Evolutionary conservation across 176 grass and related monocot species (phyloP).

Genomic region (Pontederia crassipes): DNA sequence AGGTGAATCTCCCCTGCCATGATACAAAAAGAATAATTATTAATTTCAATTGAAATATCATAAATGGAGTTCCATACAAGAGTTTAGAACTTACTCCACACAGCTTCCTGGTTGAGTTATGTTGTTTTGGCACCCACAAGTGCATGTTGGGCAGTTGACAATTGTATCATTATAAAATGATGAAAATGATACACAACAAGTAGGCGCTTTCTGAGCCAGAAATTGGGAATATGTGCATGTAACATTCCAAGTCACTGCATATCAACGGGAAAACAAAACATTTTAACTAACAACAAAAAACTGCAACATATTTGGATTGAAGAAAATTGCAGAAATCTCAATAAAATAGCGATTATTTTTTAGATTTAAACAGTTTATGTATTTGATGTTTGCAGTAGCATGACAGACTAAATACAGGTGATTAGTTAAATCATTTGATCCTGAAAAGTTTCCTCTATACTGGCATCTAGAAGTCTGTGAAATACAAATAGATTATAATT

Average conservation of each 20-base stretch:
- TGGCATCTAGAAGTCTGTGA: too few species aligned
- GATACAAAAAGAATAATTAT: neutral
- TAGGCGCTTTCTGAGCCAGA: conserved; percentile 15
- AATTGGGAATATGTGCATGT: conserved; percentile 20
- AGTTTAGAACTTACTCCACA: conserved; percentile 6
- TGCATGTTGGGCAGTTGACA: conserved; percentile 15
- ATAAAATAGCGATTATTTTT: too few species aligned
- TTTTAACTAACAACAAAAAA: neutral
- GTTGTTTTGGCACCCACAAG: conserved; percentile 17
- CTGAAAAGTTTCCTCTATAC: too few species aligned
- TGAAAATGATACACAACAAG: conserved; percentile 19
- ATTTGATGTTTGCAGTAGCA: too few species aligned
- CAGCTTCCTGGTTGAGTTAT: conserved; percentile 12
- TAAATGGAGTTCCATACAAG: neutral
- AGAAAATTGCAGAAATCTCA: neutral
- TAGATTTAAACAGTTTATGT: too few species aligned
- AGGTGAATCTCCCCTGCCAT: conserved; percentile 12
- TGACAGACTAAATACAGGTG: too few species aligned
- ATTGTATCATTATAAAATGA: conserved; percentile 20
- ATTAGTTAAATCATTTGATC: too few species aligned
- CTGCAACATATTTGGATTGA: neutral
- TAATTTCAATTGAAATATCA: neutral
- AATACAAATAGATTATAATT: too few species aligned
- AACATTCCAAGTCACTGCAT: conserved; percentile 20
- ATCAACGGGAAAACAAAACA: neutral